Base-by-base conservation (phyloP, 1,139 yeast genomes). In the Scheffersomyces titani region DNA sequence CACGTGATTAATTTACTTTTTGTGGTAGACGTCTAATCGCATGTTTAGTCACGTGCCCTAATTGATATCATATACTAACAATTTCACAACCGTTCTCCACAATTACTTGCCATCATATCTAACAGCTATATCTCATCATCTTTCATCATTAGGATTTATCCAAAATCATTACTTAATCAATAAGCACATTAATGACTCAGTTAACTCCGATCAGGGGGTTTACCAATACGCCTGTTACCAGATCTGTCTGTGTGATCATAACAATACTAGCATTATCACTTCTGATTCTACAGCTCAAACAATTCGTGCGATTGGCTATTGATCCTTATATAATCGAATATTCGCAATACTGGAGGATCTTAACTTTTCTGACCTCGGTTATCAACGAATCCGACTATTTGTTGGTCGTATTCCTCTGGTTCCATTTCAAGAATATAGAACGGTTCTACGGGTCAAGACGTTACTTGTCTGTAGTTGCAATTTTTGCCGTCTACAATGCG, bases 311-410 rank as follows among this genome's bases (percentile, higher is more conserved):
- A 47, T 73, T 87, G 49, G 73, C 84, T 21, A 77, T 87, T 51
- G 83, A 80, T 52, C 94, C 94, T 4, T 86, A 83, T 63, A 76
- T 90, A 19, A 64, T 78, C 13, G 77, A 80, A 56, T 89, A 90
- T 78, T 64, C 72, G 52, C 96, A 90, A 64, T 87, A 83, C 70
- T 89, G 94, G 92, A 74, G 96, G 52, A 63, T 88, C 16, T 53
- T 80, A 5, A 70, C 85, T 2, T 83, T 79, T 66, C 94, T 87
- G 66, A 55, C 83, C 22, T 75, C 85, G 4, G 89, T 83, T 58
- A 74, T 82, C 51, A 88, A 87, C 65, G 92, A 89, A 68, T 83
- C 90, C 2, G 92, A 89, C 65, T 87, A 84, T 54, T 66, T 89
- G 19, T 62, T 89, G 20, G 75, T 80, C 1, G 70, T 80, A 5